Base-by-base conservation (phyloP, 352 stramenopile genomes). In the Globisporangium mamillatum region DNA sequence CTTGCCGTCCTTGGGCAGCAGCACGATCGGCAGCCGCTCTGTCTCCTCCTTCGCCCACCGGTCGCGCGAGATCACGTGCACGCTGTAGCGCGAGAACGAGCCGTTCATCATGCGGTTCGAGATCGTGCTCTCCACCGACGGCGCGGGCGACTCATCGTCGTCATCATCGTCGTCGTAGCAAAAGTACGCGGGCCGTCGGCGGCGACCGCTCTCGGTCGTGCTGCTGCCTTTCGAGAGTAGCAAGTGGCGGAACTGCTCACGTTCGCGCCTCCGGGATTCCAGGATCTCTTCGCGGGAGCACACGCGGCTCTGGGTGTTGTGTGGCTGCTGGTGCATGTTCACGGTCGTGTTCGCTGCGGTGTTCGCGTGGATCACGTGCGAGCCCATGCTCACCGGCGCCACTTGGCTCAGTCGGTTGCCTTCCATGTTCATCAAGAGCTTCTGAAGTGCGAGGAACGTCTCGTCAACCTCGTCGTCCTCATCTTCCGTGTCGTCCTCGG, bases 81-180 rank as follows among this genome's bases (percentile, higher is more conserved):
- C 84, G 36, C 90, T 91, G 22, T 91, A 69, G 27, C 75, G 67
- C 24, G 86, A 92, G 70, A 94, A 92, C 29, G 84, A 89, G 16
- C 86, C 86, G 60, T 87, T 92, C 72, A 92, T 91, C 61, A 94
- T 89, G 44, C 86, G 77, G 74, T 86, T 92, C 14, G 84, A 92
- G 64, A 94, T 94, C 55, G 81, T 81, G 55, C 82, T 92, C 70
- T 94, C 86, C 4, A 92, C 86, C 4, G 86, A 94, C 29, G 75
- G 79, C 64, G 73, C 69, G 0, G 67, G 60, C 4, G 66, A 58
- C 14, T 84, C 80, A 27, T 93, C 86, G n/a, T 93, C 86, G 44
- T 91, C 83, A 29, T 92, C 84, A 18, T 84, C 77, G 20, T 94
- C 86, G 67, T 94, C 82, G 0, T 79, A 79, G 67, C 61, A 86